A percentile compares a stretch with the other conserved stretches of the same genome.
These are phyloP conservation scores for Coemansia sp. DNA, from an alignment of 192 early-diverging fungal species.

Conservation along the genomic window DNA sequence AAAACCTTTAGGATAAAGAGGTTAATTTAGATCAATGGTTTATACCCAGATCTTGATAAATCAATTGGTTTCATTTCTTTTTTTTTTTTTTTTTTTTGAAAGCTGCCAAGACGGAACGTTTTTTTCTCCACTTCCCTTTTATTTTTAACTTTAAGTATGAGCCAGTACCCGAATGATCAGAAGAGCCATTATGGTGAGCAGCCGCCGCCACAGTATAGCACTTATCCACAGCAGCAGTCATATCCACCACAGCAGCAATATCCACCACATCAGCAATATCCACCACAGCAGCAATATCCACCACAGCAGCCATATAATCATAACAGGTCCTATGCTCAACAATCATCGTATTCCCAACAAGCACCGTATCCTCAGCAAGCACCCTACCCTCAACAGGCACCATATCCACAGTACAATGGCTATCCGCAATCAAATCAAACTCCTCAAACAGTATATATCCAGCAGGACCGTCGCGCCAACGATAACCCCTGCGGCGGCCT, in stretches of 20 bases:
- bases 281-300: neutral
- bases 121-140: neutral
- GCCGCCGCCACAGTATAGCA: neutral
- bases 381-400: too few relatives aligned
- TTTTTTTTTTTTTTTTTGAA: neutral
- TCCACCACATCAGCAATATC: too few relatives aligned
- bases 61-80: neutral
- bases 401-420: slow-evolving; percentile 4
- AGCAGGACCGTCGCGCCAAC: too few relatives aligned
- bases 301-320: neutral
- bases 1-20: neutral
- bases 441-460: too few relatives aligned
- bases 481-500: too few relatives aligned
- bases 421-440: slow-evolving; percentile 1
- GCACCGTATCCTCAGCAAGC: neutral
- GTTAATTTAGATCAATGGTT: neutral
- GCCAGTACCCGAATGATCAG: neutral
- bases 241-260: too few relatives aligned
- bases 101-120: neutral
- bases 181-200: neutral
- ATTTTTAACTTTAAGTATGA: neutral
- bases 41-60: neutral
- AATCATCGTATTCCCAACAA: too few relatives aligned
- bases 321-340: too few relatives aligned
- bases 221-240: neutral